A percentile compares a stretch with the other conserved stretches of the same genome.
Conservation (phyloP, 2,329 filamentous ascomycete species). For the Hypomyces perniciosus region DNA sequence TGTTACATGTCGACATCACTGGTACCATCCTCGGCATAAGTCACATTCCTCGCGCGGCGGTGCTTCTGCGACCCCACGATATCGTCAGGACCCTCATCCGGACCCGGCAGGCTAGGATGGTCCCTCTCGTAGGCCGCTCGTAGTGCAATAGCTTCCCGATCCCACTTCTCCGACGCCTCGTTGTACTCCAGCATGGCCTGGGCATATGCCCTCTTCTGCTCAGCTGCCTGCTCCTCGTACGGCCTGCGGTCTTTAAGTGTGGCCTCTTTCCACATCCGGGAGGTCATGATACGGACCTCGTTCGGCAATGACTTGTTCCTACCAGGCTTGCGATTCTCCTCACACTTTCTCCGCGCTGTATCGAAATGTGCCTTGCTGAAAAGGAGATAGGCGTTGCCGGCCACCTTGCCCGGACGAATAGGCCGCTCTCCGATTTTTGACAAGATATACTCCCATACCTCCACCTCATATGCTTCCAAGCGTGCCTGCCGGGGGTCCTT, state of each 20-base stretch:
- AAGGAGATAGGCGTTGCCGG: conserved; percentile 80
- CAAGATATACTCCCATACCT: conserved; percentile 46
- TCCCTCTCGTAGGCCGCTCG: conserved; percentile 46
- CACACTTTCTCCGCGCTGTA: conserved; percentile 52
- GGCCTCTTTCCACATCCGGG: conserved; percentile 85
- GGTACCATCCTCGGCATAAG: conserved; percentile 24
- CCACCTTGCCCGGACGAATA: conserved; percentile 62
- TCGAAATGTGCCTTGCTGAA: conserved; percentile 77
- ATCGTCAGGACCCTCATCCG: conserved; percentile 19
- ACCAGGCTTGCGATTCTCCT: conserved; percentile 55
- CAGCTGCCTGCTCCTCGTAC: conserved; percentile 67
- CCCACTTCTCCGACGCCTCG: conserved; percentile 63
- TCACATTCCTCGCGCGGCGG: conserved; percentile 32
- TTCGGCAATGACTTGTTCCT: conserved; percentile 65
- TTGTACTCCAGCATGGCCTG: conserved; percentile 54
- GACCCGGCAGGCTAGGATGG: conserved; percentile 34
- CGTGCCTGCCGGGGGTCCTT: conserved; percentile 47
- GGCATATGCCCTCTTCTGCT: conserved; percentile 61
- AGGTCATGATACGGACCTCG: conserved; percentile 78
- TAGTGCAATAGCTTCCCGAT: conserved; percentile 54
- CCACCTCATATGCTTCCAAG: conserved; percentile 51
- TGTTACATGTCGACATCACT: conserved; percentile 6
- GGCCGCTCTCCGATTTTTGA: conserved; percentile 67
- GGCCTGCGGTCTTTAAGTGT: conserved; percentile 64
- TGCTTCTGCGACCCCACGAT: conserved; percentile 24